Evolutionary conservation across 2,329 filamentous ascomycete genomes (phyloP), one percentile per base, ranked within the genome.

Genomic region (Trichothecium sympodiale): DNA sequence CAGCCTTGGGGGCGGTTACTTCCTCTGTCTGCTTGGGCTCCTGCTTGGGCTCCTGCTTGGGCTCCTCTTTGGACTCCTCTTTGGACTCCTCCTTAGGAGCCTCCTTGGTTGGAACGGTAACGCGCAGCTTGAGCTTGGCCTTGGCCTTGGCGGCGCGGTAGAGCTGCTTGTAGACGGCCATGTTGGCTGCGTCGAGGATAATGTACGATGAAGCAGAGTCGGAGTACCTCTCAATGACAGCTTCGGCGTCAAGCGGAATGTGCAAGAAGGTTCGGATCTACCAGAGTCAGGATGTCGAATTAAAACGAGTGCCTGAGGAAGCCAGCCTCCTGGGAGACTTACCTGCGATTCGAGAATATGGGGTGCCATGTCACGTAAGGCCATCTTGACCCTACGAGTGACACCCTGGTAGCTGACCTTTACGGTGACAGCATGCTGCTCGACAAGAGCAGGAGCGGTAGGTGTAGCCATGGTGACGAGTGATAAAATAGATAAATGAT

Each of bases 111-210:
- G 20, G 20, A 10, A 25, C 50, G 13, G 74, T 80, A 27, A 83
- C 80, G 46, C 78, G 84, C 40, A 98, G 74, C 60, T 91, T 88
- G 48, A 98, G 79, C 78, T 96, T 98, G 46, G 88, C 78, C 71
- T 98, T 98, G 27, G 91, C 91, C 68, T 95, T 98, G 44, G 91
- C 91, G 46, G 91, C 91, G 51, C 91, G 82, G 57, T 91, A 89
- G 29, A 98, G 80, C 56, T 95, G 91, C 69, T 95, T 96, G 71
- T 94, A 98, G 51, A 94, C 84, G 31, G 83, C 70, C 8, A 74
- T 62, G 53, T 94, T 93, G 54, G 69, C 68, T 42, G 77, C 67
- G 56, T 94, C 82, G 41, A 98, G 79, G 31, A 74, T 69, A 45
- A 96, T 74, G 60, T 83, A 96, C 44, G 77, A 68, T 31, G 71